Percentiles rank a stretch among this genome's conserved stretches.
Evolutionary conservation across 257 asterid genomes (phyloP).

Genomic region (Anisodus acutangulus): DNA sequence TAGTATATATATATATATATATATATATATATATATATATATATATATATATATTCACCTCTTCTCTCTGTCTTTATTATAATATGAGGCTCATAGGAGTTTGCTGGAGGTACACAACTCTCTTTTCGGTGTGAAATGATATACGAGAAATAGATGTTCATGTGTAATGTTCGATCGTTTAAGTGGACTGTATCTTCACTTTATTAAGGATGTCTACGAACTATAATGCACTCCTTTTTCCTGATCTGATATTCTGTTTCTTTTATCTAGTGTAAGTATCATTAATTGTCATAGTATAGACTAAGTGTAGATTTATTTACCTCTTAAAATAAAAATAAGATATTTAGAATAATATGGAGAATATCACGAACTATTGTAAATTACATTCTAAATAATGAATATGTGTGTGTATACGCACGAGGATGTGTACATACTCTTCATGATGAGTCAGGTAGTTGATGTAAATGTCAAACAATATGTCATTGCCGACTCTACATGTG

Average conservation of each 20-base stretch:
- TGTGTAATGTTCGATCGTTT: too few relatives aligned
- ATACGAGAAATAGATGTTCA: too few relatives aligned
- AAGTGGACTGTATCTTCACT: not conserved
- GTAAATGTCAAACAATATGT: not conserved
- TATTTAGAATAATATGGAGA: not conserved
- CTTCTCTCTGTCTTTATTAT: too few relatives aligned
- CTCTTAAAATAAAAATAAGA: not conserved
- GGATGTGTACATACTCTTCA: not conserved
- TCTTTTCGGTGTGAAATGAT: too few relatives aligned
- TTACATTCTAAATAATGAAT: not conserved
- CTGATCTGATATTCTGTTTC: not conserved
- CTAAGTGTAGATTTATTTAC: not conserved
- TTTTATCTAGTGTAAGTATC: not conserved
- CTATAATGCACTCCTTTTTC: not conserved
- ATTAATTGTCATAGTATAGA: not conserved
- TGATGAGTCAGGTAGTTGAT: not conserved
- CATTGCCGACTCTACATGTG: constrained; percentile 51
- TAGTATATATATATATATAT: too few relatives aligned
- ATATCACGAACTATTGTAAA: not conserved
- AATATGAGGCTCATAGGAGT: too few relatives aligned
- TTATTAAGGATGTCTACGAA: not conserved
- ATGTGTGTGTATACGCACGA: too few relatives aligned
- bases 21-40: too few relatives aligned
- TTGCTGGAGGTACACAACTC: too few relatives aligned
- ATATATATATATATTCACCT: too few relatives aligned